Percentiles rank a stretch among this genome's conserved stretches.
Evolutionary conservation across 2,329 filamentous ascomycete genomes (phyloP).

Genomic region (Colletotrichum sp.): DNA sequence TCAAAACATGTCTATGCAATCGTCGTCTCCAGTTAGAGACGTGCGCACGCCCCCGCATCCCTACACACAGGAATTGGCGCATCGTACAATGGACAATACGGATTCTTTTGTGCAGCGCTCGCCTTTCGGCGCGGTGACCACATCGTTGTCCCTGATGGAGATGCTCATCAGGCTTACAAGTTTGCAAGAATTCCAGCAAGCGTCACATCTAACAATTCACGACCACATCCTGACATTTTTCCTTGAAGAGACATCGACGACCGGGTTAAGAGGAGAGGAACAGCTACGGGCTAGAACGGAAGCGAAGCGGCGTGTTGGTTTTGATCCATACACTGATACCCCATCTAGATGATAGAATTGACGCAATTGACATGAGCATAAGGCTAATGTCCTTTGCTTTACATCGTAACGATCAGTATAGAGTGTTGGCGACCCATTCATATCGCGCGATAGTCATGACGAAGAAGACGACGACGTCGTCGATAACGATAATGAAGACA

Average conservation of each 20-base stretch:
- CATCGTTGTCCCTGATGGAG: slow-evolving; percentile 78
- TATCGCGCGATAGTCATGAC: background rate
- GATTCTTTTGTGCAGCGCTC: slow-evolving; percentile 44
- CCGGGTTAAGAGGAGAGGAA: slow-evolving; percentile 51
- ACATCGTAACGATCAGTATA: background rate
- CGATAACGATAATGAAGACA: background rate
- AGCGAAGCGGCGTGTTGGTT: slow-evolving; percentile 55
- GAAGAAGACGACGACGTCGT: background rate
- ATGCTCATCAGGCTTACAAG: slow-evolving; percentile 86
- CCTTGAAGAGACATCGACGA: slow-evolving; percentile 65
- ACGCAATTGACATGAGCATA: background rate
- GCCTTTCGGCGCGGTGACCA: slow-evolving; percentile 57
- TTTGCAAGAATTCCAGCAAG: slow-evolving; percentile 90
- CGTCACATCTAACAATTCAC: slow-evolving; percentile 85
- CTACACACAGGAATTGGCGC: slow-evolving; percentile 1
- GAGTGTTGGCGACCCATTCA: background rate
- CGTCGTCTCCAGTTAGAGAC: slow-evolving; percentile 8
- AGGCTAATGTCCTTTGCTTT: background rate
- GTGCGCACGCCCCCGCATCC: background rate
- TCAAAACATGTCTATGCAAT: slow-evolving; percentile 40
- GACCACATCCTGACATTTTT: slow-evolving; percentile 92
- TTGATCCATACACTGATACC: slow-evolving; percentile 60
- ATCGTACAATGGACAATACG: slow-evolving; percentile 16
- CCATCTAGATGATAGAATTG: slow-evolving; percentile 11
- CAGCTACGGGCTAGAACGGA: slow-evolving; percentile 49